Evolutionary conservation across 2,329 filamentous ascomycete species (phyloP), one percentile per base, ranked within the genome.

Genomic region (Colletotrichum echinochloae): DNA sequence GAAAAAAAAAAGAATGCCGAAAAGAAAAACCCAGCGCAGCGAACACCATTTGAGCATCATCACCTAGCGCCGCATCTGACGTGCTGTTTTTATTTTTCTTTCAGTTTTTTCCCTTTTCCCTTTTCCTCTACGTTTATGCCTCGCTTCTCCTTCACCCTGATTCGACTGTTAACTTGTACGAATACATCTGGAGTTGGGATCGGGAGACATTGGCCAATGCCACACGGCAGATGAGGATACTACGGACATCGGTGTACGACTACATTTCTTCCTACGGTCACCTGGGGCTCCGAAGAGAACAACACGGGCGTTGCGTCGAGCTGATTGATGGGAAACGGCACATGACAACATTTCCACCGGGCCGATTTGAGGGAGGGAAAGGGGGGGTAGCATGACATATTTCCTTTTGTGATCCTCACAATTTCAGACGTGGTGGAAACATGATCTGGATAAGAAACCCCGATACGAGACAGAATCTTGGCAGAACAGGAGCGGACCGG

Each of bases 171-270:
- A 35, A 68, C 61, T 70, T 73, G 72, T 73, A 73, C 65, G 72
- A 72, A 66, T 72, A 62, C 54, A 63, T 56, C 61, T 59, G 72
- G 70, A 72, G 70, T 73, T 73, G 61, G 66, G 62, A 48, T 59
- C 26, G 66, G 70, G 63, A 70, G 60, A 65, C 57, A 67, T 48
- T 48, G 67, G 66, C 71, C 39, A 62, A 55, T 65, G 72, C 71
- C 72, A 73, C 60, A 60, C 67, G 70, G 72, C 72, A 67, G 18
- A 64, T 59, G 41, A 57, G 61, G 51, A 48, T 51, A 73, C 52
- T 52, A 72, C 55, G 64, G 71, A 70, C 48, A 72, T 64, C 65
- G 71, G 70, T 65, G 71, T 65, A 71, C 56, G 49, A 68, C 60
- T 62, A 61, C 60, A 72, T 69, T 69, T 69, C 65, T 62, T 57